A percentile compares a stretch with the other conserved stretches of the same genome.
These are phyloP conservation scores for Periglandula ipomoeae DNA, from an alignment of 2,329 filamentous ascomycete species.

Conservation along the genomic window DNA sequence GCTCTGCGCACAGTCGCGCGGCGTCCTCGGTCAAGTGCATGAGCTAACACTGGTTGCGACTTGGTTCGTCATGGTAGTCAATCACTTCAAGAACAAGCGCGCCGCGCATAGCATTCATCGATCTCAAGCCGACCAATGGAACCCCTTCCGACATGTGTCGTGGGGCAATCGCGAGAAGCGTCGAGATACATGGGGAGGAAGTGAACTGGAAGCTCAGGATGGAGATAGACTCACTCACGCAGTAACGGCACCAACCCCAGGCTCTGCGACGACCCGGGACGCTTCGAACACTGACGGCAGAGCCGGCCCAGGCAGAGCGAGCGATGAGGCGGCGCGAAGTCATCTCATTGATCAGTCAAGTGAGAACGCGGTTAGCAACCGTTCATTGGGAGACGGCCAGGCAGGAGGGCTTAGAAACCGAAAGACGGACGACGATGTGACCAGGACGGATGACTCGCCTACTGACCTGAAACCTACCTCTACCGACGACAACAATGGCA, in stretches of 20 bases:
- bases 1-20: neutral
- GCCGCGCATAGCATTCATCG: slow-evolving; percentile 34
- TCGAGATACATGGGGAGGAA: slow-evolving; percentile 26
- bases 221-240: slow-evolving; percentile 25
- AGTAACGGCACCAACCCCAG: slow-evolving; percentile 23
- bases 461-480: slow-evolving; percentile 10
- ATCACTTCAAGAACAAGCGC: slow-evolving; percentile 34
- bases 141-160: slow-evolving; percentile 34
- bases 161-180: slow-evolving; percentile 23
- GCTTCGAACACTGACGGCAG: slow-evolving; percentile 18
- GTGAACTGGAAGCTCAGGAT: slow-evolving; percentile 22
- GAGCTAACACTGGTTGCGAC: slow-evolving; percentile 8
- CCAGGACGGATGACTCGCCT: slow-evolving; percentile 6
- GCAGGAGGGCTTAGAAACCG: slow-evolving; percentile 21
- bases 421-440: slow-evolving; percentile 17
- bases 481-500: slow-evolving; percentile 15
- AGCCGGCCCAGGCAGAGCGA: slow-evolving; percentile 11
- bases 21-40: neutral
- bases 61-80: slow-evolving; percentile 28
- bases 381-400: slow-evolving; percentile 14
- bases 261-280: slow-evolving; percentile 12
- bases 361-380: slow-evolving; percentile 13
- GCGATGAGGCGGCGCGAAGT: slow-evolving; percentile 15
- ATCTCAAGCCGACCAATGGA: slow-evolving; percentile 30
- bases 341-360: slow-evolving; percentile 9